Evolutionary conservation across 2,329 filamentous ascomycete genomes (phyloP).

Genomic region (Biscogniauxia sp.): DNA sequence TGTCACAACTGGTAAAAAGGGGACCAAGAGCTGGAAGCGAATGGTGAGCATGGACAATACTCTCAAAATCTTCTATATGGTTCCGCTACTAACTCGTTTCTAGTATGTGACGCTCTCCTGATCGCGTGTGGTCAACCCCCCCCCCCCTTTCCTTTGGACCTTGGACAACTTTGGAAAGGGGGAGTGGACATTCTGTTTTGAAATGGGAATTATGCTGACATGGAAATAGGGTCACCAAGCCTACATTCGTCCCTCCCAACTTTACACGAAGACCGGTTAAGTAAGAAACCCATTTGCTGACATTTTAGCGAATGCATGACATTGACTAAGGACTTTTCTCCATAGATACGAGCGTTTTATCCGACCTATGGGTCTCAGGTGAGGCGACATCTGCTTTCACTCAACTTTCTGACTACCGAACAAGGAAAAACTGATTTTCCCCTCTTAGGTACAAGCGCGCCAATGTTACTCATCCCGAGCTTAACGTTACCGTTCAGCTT

Average conservation of each 20-base stretch:
- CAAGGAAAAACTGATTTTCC: slow-evolving; percentile 16
- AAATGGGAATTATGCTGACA: neutral
- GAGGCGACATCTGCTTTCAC: neutral
- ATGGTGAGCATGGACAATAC: slow-evolving; percentile 56
- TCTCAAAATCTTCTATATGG: slow-evolving; percentile 37
- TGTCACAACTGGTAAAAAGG: slow-evolving; percentile 94
- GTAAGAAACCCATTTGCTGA: slow-evolving; percentile 54
- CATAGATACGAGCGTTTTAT: slow-evolving; percentile 60
- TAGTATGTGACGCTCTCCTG: neutral
- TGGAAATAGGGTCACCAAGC: slow-evolving; percentile 54
- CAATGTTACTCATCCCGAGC: slow-evolving; percentile 72
- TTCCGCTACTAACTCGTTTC: slow-evolving; percentile 42
- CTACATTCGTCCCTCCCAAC: slow-evolving; percentile 86
- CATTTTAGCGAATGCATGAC: neutral
- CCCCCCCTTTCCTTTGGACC: slow-evolving; percentile 39
- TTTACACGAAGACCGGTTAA: slow-evolving; percentile 86
- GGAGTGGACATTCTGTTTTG: neutral
- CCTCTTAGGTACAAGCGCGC: slow-evolving; percentile 67
- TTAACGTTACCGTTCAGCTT: slow-evolving; percentile 84
- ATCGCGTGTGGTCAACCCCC: neutral
- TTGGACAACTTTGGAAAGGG: neutral
- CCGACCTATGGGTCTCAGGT: slow-evolving; percentile 65
- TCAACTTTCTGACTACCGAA: neutral
- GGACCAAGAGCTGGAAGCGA: slow-evolving; percentile 74
- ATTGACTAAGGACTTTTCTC: slow-evolving; percentile 39